Conservation (phyloP, 805 yeast genomes). For the Saccharomycopsis fodiens region DNA sequence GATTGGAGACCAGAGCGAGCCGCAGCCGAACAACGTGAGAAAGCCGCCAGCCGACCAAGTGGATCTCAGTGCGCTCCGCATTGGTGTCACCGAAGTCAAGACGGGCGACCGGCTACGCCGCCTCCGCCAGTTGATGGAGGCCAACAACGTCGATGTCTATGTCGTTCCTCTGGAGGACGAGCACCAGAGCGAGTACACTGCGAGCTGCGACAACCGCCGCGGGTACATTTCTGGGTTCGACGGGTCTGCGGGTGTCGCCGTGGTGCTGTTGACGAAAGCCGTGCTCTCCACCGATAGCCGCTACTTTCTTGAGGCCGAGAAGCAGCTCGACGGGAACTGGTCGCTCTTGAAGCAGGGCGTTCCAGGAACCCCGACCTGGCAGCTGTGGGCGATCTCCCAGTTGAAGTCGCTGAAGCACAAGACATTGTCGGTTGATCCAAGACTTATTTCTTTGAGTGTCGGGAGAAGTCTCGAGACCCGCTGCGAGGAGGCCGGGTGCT, state of each 20-base stretch:
- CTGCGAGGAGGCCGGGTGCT: conserved; percentile 28
- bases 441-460: conserved; percentile 46
- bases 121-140: conserved; percentile 39
- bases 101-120: conserved; percentile 31
- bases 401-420: conserved; percentile 20
- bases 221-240: conserved; percentile 51
- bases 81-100: conserved; percentile 21
- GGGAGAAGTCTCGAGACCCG: conserved; percentile 24
- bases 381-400: conserved; percentile 43
- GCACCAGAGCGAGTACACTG: conserved; percentile 57
- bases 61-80: neutral
- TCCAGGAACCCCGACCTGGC: conserved; percentile 46
- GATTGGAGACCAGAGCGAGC: conserved; percentile 2
- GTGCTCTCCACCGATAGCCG: conserved; percentile 55
- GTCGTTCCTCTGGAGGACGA: conserved; percentile 52
- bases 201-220: conserved; percentile 46
- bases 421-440: conserved; percentile 64
- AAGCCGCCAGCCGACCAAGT: conserved; percentile 6
- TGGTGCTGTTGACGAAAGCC: conserved; percentile 42
- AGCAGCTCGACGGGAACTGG: conserved; percentile 59
- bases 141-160: conserved; percentile 42
- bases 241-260: conserved; percentile 57
- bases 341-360: conserved; percentile 44
- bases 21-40: neutral
- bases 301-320: conserved; percentile 50